These are phyloP conservation scores for Arachis monticola DNA, from an alignment of 331 rosid species.

Conservation along the genomic window DNA sequence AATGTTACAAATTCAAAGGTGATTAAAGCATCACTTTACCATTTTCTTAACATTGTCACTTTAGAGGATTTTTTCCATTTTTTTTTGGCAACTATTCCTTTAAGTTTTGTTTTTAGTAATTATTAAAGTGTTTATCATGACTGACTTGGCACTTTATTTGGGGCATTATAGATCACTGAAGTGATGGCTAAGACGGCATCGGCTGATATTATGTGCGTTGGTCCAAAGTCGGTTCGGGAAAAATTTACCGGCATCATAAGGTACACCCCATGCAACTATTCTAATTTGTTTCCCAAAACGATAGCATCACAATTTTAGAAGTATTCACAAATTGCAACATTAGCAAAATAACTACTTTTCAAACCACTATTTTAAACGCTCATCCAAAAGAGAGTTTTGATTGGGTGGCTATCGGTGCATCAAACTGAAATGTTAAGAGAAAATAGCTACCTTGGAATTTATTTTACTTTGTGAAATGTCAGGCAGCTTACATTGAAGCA, in stretches of 20 bases:
- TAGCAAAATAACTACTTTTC: too few species aligned
- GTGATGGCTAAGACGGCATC: slow-evolving; percentile 78
- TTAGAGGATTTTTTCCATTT: too few species aligned
- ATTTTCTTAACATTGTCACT: too few species aligned
- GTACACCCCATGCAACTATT: slow-evolving; percentile 39
- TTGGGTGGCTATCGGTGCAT: too few species aligned
- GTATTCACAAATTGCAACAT: not conserved
- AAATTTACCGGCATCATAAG: slow-evolving; percentile 82
- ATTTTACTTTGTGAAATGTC: not conserved
- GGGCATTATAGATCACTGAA: slow-evolving; percentile 65
- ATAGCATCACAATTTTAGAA: not conserved
- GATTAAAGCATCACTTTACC: too few species aligned
- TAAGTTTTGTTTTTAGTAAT: not conserved
- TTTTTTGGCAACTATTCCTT: too few species aligned
- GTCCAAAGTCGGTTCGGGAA: slow-evolving; percentile 73
- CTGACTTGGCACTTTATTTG: not conserved
- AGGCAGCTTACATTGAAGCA: not conserved
- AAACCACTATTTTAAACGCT: too few species aligned
- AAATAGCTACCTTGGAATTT: not conserved
- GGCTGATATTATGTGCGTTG: slow-evolving; percentile 91
- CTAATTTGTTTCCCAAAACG: not conserved
- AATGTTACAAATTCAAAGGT: too few species aligned
- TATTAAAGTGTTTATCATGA: not conserved
- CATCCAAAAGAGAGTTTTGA: too few species aligned
- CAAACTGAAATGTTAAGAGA: too few species aligned